Evolutionary conservation across 306 rosid species (phyloP).

Genomic region (Senna siamea): DNA sequence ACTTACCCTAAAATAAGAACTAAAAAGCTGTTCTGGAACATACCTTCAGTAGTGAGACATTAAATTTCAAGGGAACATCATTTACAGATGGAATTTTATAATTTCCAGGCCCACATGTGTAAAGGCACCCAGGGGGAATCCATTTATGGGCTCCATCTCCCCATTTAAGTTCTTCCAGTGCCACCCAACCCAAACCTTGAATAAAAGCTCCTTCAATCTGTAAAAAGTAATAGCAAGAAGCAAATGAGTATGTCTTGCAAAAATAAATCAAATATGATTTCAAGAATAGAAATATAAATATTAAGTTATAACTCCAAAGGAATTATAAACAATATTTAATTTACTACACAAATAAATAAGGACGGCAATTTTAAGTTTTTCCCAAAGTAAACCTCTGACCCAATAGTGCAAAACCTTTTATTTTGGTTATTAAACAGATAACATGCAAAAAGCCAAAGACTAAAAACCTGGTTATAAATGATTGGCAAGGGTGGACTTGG

Average conservation of each 20-base stretch:
- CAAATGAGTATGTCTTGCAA: constrained; percentile 24
- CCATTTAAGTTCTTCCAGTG: constrained; percentile 95
- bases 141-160: constrained; percentile 94
- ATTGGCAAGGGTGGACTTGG: background rate
- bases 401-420: constrained; percentile 19
- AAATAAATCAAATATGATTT: constrained; percentile 15
- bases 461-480: constrained; percentile 11
- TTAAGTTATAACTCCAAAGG: constrained; percentile 19
- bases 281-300: constrained; percentile 7
- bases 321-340: background rate
- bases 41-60: constrained; percentile 91
- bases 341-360: constrained; percentile 13
- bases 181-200: constrained; percentile 97
- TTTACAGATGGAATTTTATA: constrained; percentile 89
- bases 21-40: constrained; percentile 25
- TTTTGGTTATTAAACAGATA: background rate
- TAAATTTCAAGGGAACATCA: constrained; percentile 78
- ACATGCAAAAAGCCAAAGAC: background rate
- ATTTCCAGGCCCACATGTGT: constrained; percentile 86
- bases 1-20: constrained; percentile 24
- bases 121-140: constrained; percentile 74
- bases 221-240: constrained; percentile 30
- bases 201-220: constrained; percentile 95
- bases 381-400: background rate
- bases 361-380: constrained; percentile 2